Evolutionary conservation across 805 yeast species (phyloP), one percentile per base, ranked within the genome.

Genomic region (Jamesozyma piceae): DNA sequence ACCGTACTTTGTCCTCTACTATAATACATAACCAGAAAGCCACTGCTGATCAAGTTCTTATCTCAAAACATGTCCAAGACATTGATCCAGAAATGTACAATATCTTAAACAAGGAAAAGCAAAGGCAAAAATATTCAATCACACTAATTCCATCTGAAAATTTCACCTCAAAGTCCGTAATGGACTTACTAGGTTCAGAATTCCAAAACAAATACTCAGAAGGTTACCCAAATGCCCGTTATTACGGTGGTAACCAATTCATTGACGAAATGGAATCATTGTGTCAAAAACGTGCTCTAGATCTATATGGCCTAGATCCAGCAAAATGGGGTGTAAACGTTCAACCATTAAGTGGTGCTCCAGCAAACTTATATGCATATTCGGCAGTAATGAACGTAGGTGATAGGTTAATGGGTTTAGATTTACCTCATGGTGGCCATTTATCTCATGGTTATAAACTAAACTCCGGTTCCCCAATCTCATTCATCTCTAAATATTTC

Each of bases 121-220:
- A 69, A 56, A 81, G 98, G 68, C 98, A 90, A 71, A 83, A 80
- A 69, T 84, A 83, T 63, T 87, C 96, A 24, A 80, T 90, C 60
- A 88, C 90, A 34, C 73, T 90, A 65, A 90, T 90, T 64, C 95
- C 98, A 18, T 83, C 95, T 35, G 98, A 90, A 65, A 90, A 90
- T 68, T 90, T 89, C 74, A 90, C 98, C 43, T 84, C 97, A 39
- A 84, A 82, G 53, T 82, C 96, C 20, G 98, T 90, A 27, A 84
- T 90, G 78, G 95, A 90, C 63, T 78, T 87, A 39, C 74, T 90
- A 58, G 97, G 97, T 51, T 83, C 96, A 22, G 95, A 86, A 63
- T 87, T 90, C 95, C 89, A 85, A 66, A 90, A 90, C 77, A 90
- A 90, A 72, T 90, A 90, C 70, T 88, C 97, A 10, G 98, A 90